phyloP scores from a whole-genome alignment of 106 monocot genomes.

The Alisma plantagoaquatica region DNA sequence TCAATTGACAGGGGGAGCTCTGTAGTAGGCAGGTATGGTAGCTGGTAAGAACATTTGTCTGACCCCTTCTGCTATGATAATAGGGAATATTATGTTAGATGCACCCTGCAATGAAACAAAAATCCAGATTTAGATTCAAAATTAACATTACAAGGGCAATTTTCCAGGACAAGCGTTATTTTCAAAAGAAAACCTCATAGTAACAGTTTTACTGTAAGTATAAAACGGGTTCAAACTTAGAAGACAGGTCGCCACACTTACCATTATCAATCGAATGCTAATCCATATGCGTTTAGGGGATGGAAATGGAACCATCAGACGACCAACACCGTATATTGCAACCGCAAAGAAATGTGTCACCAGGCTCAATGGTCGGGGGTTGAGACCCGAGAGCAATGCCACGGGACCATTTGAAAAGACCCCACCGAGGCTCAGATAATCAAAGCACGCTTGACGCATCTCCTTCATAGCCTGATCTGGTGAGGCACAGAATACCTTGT shows the following conservation, averaged over 20 bases:
- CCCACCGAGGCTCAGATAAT: conserved; percentile 89
- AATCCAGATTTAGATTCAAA: too few relatives aligned
- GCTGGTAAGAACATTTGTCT: conserved; percentile 96
- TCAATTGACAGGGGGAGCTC: conserved; percentile 44
- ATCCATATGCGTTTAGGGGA: conserved; percentile 71
- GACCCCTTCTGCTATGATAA: conserved; percentile 87
- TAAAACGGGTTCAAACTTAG: not conserved
- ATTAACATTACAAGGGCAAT: too few relatives aligned
- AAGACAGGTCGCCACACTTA: conserved; percentile 22
- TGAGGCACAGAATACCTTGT: conserved; percentile 78
- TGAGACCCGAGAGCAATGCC: conserved; percentile 70
- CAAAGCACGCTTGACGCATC: conserved; percentile 86
- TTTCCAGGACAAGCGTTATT: too few relatives aligned
- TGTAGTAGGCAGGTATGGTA: conserved; percentile 83
- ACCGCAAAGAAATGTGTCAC: conserved; percentile 92
- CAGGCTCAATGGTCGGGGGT: conserved; percentile 69
- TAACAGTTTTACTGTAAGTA: too few relatives aligned
- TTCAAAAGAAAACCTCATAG: too few relatives aligned
- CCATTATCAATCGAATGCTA: conserved; percentile 57
- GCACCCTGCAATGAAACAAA: conserved; percentile 53
- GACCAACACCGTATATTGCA: conserved; percentile 85
- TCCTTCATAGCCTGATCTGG: conserved; percentile 70
- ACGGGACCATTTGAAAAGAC: conserved; percentile 66
- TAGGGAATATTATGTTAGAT: conserved; percentile 71
- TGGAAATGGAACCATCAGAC: conserved; percentile 72